Evolutionary conservation across 768 basidiomycete species (phyloP).

Genomic region (Pholiota conissans): DNA sequence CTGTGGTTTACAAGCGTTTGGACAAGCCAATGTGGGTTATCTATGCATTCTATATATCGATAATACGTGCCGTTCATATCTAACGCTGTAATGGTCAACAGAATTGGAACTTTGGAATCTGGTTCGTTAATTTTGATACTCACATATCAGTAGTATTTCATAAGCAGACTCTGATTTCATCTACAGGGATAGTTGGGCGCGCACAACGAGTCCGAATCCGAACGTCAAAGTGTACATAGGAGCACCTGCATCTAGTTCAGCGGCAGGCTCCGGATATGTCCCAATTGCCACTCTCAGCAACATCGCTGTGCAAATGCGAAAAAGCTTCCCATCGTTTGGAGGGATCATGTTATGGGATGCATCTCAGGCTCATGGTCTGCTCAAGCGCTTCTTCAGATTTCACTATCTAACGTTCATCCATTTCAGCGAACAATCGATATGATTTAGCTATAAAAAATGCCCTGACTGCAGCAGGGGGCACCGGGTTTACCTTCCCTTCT

Average conservation of each 20-base stretch:
- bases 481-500: conserved; percentile 63
- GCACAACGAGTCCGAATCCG: conserved; percentile 53
- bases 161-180: background rate
- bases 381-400: conserved; percentile 18
- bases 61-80: background rate
- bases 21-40: conserved; percentile 46
- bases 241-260: conserved; percentile 56
- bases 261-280: conserved; percentile 65
- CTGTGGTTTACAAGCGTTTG: conserved; percentile 50
- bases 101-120: conserved; percentile 65
- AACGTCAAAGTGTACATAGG: conserved; percentile 69
- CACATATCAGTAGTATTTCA: background rate
- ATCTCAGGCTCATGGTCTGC: conserved; percentile 47
- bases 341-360: conserved; percentile 60
- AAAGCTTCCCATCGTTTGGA: conserved; percentile 65
- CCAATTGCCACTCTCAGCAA: conserved; percentile 42
- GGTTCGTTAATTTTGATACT: conserved; percentile 32
- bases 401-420: background rate
- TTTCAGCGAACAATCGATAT: conserved; percentile 54
- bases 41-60: background rate
- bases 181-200: conserved; percentile 65
- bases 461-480: conserved; percentile 60
- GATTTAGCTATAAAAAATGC: conserved; percentile 62
- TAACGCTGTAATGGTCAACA: no score
- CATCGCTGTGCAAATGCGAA: conserved; percentile 50